Base-by-base conservation (phyloP, 331 rosid species). In the Quercus phellos region DNA sequence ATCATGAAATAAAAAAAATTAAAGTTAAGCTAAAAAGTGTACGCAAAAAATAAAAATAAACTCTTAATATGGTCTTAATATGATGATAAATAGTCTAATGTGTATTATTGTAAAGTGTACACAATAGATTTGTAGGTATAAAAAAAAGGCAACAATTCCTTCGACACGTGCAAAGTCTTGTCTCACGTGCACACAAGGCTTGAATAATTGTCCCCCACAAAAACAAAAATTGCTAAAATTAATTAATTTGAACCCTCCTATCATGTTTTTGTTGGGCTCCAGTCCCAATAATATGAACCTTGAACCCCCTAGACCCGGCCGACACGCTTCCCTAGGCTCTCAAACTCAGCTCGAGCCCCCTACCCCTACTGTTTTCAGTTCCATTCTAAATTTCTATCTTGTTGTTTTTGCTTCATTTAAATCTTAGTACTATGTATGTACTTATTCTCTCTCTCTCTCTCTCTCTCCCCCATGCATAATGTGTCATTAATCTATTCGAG, bases 301-400 rank as follows among this genome's bases (percentile, higher is more conserved):
- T 73, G 69, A 82, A 73, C 76, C 82, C 79, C 72, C n/a, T 5
- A 61, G 72, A 51, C 81, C 69, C 77, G 74, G 79, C 83, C 81
- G 77, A 84, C 90, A 76, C 88, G 84, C 76, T 70, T 80, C 75
- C 73, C 86, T 10, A 76, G 53, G 80, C 68, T 38, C 58, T 73
- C 61, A 27, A 46, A 0, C 50, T 14, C 32, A 42, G 55, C 30
- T 26, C 12, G 32, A 24, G 58, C 51, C 75, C 56, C 51, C 75
- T 71, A 38, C 75, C 56, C 68, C 4, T 60, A 54, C 54, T 38
- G 21, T 56, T 46, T 2, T 38, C 51, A 6, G 61, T 74, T 30
- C 70, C 78, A 24, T 54, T 72, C 4, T 4, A 17, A 17, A 51
- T 5, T 26, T n/a, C 2, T 12, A 30, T 3, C 34, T 26, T 35